Conservation (phyloP, 306 rosid genomes). For the Castanospermum australe region DNA sequence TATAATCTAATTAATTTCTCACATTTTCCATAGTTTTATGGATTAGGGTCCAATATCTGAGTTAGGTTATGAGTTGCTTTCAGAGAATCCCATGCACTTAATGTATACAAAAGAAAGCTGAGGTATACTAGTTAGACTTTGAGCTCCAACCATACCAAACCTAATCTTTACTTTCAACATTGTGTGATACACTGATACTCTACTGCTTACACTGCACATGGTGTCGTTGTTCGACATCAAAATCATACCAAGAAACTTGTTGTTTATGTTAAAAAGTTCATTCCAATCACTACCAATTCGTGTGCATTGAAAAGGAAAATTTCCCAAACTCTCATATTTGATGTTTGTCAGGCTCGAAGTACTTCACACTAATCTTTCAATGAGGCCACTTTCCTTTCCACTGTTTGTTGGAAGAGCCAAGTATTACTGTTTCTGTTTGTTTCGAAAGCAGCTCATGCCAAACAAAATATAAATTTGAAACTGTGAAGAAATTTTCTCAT, state of each 20-base stretch:
- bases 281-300: constrained; percentile 3
- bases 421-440: background rate
- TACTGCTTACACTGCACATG: background rate
- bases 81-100: background rate
- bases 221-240: background rate
- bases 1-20: background rate
- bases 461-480: too few species aligned
- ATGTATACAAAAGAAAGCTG: background rate
- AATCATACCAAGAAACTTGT: background rate
- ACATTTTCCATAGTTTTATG: background rate
- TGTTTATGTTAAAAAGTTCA: background rate
- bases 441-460: background rate
- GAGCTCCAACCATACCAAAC: background rate
- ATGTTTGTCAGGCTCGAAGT: background rate
- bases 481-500: too few species aligned
- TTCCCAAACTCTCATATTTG: background rate
- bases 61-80: constrained; percentile 30
- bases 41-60: background rate
- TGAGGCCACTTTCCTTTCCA: background rate
- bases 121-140: background rate
- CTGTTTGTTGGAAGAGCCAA: background rate
- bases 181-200: background rate
- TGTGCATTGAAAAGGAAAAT: constrained; percentile 12
- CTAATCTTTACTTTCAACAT: background rate
- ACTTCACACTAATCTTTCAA: background rate